Base-by-base conservation (phyloP, 2,329 filamentous ascomycete genomes). In the Tolypocladium tundrense region DNA sequence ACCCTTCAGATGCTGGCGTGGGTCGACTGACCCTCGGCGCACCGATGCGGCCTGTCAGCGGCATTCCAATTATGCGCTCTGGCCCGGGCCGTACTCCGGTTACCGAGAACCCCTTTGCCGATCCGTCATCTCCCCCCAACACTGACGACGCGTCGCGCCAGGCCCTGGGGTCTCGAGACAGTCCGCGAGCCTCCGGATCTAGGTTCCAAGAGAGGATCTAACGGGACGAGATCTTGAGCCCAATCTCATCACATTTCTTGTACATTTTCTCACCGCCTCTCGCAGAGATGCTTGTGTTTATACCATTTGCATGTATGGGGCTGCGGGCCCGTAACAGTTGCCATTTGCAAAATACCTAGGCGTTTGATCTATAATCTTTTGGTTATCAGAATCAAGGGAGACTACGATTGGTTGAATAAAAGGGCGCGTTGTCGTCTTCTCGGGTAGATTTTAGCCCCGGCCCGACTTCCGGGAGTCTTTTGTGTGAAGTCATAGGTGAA, bases 51-150 rank as follows among this genome's bases (percentile, higher is more conserved):
- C 81, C 81, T 37, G 77, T 82, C 57, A 85, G 83, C 65, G 82
- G 83, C 11, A 72, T 85, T 4, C 78, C 81, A n/a, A 74, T 85
- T 39, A 79, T 85, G 67, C 78, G 84, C 60, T 79, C 82, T n/a
- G 82, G 86, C n/a, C 86, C 86, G 19, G 84, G 81, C 21, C 79
- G 84, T 57, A 85, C 82, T 4, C 82, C 86, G 1, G 73, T 87
- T 19, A 80, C 81, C 58, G 79, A 82, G 54, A 77, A 75, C 31
- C 79, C 80, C 0, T 81, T 81, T 57, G 65, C 71, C 33, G 65
- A 64, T 48, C 65, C 65, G 40, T 65, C 68, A 4, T 66, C 69
- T 14, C 64, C 70, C 24, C 62, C 63, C 35, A 65, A 66, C 24
- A 57, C 67, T 33, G 63, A 68, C 16, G 58, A 68, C 58, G 58